Percentiles rank a stretch among this genome's conserved stretches.
phyloP scores from a whole-genome alignment of 2,329 filamentous ascomycete species.

The Knoxdaviesia capensis region DNA sequence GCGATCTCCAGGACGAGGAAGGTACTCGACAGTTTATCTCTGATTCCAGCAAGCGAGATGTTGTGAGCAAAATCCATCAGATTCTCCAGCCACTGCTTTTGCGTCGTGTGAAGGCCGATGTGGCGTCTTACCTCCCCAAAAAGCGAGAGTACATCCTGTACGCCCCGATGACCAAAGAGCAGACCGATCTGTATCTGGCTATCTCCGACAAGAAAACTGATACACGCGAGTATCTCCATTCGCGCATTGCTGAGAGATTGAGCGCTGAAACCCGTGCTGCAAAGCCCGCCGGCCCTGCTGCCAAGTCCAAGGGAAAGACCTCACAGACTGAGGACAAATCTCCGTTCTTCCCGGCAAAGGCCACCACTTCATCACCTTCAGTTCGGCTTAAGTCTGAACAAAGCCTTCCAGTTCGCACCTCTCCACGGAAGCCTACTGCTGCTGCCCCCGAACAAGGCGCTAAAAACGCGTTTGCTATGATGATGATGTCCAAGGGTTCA shows the following conservation, averaged over 20 bases:
- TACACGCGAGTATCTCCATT: slow-evolving; percentile 59
- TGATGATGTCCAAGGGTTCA: slow-evolving; percentile 26
- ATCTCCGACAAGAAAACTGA: slow-evolving; percentile 36
- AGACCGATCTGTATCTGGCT: slow-evolving; percentile 69
- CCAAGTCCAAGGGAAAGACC: too few species aligned
- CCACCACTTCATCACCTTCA: slow-evolving; percentile 6
- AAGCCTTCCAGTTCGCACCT: slow-evolving; percentile 15
- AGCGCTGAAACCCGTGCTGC: slow-evolving; percentile 8
- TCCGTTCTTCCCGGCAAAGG: neutral
- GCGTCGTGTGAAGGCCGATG: slow-evolving; percentile 78
- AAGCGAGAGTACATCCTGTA: slow-evolving; percentile 95
- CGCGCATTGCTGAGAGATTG: slow-evolving; percentile 51
- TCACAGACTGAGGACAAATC: neutral
- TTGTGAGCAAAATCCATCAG: slow-evolving; percentile 61
- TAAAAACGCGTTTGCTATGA: slow-evolving; percentile 27
- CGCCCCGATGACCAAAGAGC: slow-evolving; percentile 75
- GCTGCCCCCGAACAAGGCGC: slow-evolving; percentile 6
- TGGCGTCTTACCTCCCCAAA: slow-evolving; percentile 77
- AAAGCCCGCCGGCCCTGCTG: neutral
- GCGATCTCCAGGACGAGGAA: slow-evolving; percentile 67
- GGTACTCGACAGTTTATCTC: slow-evolving; percentile 61
- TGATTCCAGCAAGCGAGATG: slow-evolving; percentile 40
- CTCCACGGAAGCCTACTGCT: slow-evolving; percentile 11
- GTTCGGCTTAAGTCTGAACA: too few species aligned
- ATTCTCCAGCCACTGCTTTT: slow-evolving; percentile 84